Percentiles rank a stretch among this genome's conserved stretches.
Evolutionary conservation across 2,329 filamentous ascomycete species (phyloP).

Genomic region (Raffaelea deltoideospora): DNA sequence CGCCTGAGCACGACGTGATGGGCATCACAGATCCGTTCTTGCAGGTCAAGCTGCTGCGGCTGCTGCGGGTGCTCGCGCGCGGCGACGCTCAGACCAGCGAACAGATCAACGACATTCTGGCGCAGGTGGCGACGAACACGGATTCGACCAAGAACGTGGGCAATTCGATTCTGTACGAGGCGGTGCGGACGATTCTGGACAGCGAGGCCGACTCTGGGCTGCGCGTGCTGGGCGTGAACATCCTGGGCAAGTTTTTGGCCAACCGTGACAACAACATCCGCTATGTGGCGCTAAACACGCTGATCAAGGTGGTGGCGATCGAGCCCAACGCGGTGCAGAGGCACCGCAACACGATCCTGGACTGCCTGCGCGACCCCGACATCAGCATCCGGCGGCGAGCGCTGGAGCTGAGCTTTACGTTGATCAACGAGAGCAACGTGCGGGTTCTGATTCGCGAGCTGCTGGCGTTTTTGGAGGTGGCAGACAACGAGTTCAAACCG

Average conservation of each 20-base stretch:
- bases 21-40: conserved; percentile 96
- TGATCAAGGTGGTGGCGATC: conserved; percentile 95
- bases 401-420: conserved; percentile 92
- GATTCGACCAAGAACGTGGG: conserved; percentile 97
- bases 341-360: conserved; percentile 92
- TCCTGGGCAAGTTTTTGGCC: conserved; percentile 87
- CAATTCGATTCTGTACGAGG: conserved; percentile 95
- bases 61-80: conserved; percentile 73
- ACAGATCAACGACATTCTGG: conserved; percentile 95
- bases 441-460: conserved; percentile 85
- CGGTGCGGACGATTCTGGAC: conserved; percentile 90
- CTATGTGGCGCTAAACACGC: conserved; percentile 91
- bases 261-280: conserved; percentile 99
- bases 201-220: conserved; percentile 95
- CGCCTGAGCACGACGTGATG: conserved; percentile 94
- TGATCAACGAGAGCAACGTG: conserved; percentile 95
- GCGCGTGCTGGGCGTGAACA: conserved; percentile 90
- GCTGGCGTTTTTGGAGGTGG: conserved; percentile 87
- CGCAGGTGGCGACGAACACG: conserved; percentile 94
- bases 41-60: conserved; percentile 85
- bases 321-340: conserved; percentile 95
- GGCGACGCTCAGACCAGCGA: conserved; percentile 83
- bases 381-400: conserved; percentile 93
- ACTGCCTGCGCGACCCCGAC: conserved; percentile 90
- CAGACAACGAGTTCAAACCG: conserved; percentile 97